Conservation (phyloP, 805 yeast species). For the Candida ipomoeae region DNA sequence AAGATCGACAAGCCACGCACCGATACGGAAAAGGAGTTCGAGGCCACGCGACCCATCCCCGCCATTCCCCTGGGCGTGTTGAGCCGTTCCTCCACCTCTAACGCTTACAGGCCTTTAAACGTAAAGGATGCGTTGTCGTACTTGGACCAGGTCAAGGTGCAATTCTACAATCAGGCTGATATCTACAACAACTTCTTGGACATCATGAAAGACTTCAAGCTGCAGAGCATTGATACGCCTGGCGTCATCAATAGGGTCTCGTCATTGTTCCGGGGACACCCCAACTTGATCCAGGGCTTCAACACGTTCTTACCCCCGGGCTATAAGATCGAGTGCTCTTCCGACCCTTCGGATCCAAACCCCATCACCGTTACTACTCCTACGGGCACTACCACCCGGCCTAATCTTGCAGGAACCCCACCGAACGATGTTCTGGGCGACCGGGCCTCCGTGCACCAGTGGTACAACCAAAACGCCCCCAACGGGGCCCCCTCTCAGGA, state of each 20-base stretch:
- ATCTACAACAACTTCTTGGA: conserved; percentile 94
- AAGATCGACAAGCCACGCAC: background rate
- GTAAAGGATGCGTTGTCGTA: conserved; percentile 95
- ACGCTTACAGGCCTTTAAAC: conserved; percentile 72
- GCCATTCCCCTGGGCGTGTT: conserved; percentile 27
- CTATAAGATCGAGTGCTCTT: conserved; percentile 85
- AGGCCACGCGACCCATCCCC: conserved; percentile 18
- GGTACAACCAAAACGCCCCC: conserved; percentile 2
- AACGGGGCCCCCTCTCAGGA: conserved; percentile 9
- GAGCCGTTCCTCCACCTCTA: conserved; percentile 39
- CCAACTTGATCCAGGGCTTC: conserved; percentile 91
- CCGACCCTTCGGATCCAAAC: conserved; percentile 83
- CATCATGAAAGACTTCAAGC: conserved; percentile 97
- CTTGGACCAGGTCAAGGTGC: conserved; percentile 91
- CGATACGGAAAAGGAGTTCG: conserved; percentile 17
- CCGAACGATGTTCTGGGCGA: background rate
- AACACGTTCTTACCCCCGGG: conserved; percentile 98
- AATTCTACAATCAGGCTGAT: conserved; percentile 88
- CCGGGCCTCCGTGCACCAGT: conserved; percentile 7
- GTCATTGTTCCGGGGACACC: conserved; percentile 85
- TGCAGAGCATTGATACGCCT: conserved; percentile 94
- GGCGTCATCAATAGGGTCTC: conserved; percentile 97
- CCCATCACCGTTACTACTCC: conserved; percentile 96
- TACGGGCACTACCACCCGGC: conserved; percentile 71
- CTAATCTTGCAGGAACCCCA: conserved; percentile 38